Evolutionary conservation across 192 early-diverging fungal genomes (phyloP).

Genomic region (Chytriomyces confervae): DNA sequence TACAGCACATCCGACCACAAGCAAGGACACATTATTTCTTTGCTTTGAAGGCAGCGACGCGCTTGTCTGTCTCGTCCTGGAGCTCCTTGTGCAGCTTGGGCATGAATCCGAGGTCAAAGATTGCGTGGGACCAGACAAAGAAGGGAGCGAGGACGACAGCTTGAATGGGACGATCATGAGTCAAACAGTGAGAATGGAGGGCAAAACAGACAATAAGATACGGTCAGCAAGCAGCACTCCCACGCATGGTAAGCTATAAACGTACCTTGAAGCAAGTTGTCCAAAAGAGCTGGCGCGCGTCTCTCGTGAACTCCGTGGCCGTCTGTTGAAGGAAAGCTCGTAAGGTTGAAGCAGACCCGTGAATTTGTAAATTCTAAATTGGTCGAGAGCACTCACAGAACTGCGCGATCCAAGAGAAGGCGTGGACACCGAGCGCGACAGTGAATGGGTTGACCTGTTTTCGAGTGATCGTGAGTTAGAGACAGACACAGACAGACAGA

Average conservation of each 20-base stretch:
- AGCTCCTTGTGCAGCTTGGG: constrained; percentile 70
- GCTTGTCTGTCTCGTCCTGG: constrained; percentile 57
- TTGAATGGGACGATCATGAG: background rate
- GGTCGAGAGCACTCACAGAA: constrained; percentile 54
- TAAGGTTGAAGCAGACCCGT: constrained; percentile 1
- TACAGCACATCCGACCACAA: too few species aligned
- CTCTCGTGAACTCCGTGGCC: constrained; percentile 88
- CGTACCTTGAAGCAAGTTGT: constrained; percentile 87
- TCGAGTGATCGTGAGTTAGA: constrained; percentile 11
- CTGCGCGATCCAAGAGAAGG: constrained; percentile 83
- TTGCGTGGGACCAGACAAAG: constrained; percentile 87
- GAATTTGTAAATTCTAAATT: background rate
- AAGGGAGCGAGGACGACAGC: constrained; percentile 92
- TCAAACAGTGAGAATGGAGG: background rate
- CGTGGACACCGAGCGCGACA: constrained; percentile 65
- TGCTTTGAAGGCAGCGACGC: constrained; percentile 46
- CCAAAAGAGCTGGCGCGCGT: constrained; percentile 83
- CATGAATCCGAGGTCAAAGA: constrained; percentile 85
- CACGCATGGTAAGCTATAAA: too few species aligned
- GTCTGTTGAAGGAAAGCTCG: constrained; percentile 37
- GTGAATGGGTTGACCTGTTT: constrained; percentile 36
- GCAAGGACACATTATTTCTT: background rate
- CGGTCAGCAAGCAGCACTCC: background rate
- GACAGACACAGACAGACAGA: constrained; percentile 43
- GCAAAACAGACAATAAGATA: background rate